phyloP scores from a whole-genome alignment of 352 stramenopile genomes.

The Pythium rhizo-oryzae region DNA sequence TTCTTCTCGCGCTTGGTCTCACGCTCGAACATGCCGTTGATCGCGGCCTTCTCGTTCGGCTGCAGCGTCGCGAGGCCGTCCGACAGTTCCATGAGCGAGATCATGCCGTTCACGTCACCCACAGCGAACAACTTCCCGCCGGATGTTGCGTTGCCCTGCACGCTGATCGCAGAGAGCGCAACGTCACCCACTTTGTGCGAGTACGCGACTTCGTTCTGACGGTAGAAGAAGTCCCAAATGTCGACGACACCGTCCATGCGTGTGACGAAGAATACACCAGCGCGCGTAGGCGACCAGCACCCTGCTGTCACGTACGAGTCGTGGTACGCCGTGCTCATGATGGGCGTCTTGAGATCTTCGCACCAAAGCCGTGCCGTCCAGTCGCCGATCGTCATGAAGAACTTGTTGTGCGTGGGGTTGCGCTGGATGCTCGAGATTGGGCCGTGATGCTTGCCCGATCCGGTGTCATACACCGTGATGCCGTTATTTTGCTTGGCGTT shows the following conservation, averaged over 20 bases:
- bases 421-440: constrained; percentile 96
- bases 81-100: constrained; percentile 96
- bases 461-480: constrained; percentile 95
- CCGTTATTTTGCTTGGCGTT: constrained; percentile 98
- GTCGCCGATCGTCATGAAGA: constrained; percentile 97
- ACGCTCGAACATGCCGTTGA: constrained; percentile 96
- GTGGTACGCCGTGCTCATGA: constrained; percentile 98
- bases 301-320: constrained; percentile 95
- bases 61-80: constrained; percentile 91
- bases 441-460: constrained; percentile 94
- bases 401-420: constrained; percentile 98
- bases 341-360: constrained; percentile 97
- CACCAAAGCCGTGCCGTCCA: constrained; percentile 97
- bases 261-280: constrained; percentile 97
- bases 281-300: constrained; percentile 96
- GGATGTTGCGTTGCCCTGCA: constrained; percentile 90
- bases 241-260: constrained; percentile 97
- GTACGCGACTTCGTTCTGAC: constrained; percentile 97
- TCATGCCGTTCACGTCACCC: constrained; percentile 95
- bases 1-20: constrained; percentile 98
- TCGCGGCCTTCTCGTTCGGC: constrained; percentile 94
- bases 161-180: constrained; percentile 90
- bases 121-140: constrained; percentile 95
- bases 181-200: constrained; percentile 96
- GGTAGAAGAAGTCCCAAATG: constrained; percentile 98